These are phyloP conservation scores for Beauveria sp. DNA, from an alignment of 2,329 filamentous ascomycete genomes.

Conservation along the genomic window DNA sequence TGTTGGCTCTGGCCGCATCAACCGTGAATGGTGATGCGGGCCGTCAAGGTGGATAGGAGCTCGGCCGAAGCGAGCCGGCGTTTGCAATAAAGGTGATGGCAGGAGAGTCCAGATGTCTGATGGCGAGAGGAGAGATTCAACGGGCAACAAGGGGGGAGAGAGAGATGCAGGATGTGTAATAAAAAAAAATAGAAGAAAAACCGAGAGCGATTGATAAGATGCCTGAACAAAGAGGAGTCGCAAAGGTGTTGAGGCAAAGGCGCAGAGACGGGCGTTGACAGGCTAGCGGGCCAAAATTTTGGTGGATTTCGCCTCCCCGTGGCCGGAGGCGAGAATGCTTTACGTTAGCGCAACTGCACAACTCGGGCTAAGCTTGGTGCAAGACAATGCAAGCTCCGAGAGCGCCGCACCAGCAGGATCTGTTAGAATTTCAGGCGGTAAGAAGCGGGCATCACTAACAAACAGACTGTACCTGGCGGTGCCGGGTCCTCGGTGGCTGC, in stretches of 20 bases:
- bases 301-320: constrained; percentile 11
- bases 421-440: not conserved
- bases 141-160: not conserved
- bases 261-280: not conserved
- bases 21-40: constrained; percentile 5
- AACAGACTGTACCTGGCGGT: not conserved
- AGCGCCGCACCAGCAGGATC: not conserved
- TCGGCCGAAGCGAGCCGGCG: constrained; percentile 7
- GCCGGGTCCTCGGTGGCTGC: not conserved
- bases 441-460: not conserved
- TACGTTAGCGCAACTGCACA: constrained; percentile 5
- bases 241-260: not conserved
- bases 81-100: not conserved
- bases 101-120: not conserved
- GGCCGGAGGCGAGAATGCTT: constrained; percentile 8
- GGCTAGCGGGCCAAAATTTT: constrained; percentile 7
- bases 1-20: not conserved
- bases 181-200: not conserved
- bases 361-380: not conserved
- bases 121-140: not conserved
- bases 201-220: constrained; percentile 9
- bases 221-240: not conserved
- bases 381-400: constrained; percentile 1
- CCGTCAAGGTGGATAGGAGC: constrained; percentile 8
- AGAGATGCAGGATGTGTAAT: not conserved